Evolutionary conservation across 805 yeast genomes (phyloP), one percentile per base, ranked within the genome.

Genomic region (Lipomyces kockii): DNA sequence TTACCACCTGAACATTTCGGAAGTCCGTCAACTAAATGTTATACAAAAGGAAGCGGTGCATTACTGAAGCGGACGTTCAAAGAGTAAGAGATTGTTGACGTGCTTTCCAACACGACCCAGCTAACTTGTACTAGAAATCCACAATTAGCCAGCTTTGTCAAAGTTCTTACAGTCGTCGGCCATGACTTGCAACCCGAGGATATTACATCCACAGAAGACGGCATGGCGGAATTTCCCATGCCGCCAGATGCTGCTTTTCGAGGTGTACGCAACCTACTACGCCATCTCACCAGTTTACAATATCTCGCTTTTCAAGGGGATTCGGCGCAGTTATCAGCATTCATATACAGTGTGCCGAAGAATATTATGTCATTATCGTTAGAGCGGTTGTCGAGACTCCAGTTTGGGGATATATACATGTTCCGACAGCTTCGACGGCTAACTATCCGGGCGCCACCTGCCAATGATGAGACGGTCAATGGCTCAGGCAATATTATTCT

Each of bases 301-400:
- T 51, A 66, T 25, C 60, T 69, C 25, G 49, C 65, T 9, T 69
- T 66, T 43, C 22, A 66, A 32, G 69, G 72, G 46, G 72, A 69
- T 39, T 67, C 71, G 2, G 67, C 70, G n/a, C 71, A 65, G 58
- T 62, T 69, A 3, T 62, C 69, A 3, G 66, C 71, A 5, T 52
- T 69, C 52, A 59, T 69, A 12, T 32, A 57, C 25, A 53, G 64
- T 51, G 53, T 69, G 34, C 67, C 68, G 12, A 29, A 34, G 3
- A 35, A 61, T 9, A 62, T 67, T 25, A 60, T 64, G 7, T 60
- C 70, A 37, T 39, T 69, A 22, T 51, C 66, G 39, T 32, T 69
- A 4, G 68, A 58, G 35, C 37, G 65, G 20, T 34, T 67, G 35
- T 60, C 70, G 25, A 56, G 70, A 32, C 46, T 69, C 22, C 68